These are phyloP conservation scores for Rhizophora mangle DNA, from an alignment of 345 rosid genomes.

Conservation along the genomic window DNA sequence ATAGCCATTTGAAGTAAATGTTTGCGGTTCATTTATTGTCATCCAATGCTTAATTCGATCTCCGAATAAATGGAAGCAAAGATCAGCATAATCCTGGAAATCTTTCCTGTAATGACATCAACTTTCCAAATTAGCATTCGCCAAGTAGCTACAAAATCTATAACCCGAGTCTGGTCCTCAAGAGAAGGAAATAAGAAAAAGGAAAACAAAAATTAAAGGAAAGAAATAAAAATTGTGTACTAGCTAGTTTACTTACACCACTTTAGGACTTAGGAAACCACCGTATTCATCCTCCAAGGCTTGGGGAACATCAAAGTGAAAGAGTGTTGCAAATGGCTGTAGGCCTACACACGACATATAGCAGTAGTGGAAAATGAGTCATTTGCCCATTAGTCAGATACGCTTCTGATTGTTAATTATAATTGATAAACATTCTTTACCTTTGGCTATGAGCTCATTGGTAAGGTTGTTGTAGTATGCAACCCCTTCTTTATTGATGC, in stretches of 20 bases:
- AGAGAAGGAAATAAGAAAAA: too few species aligned
- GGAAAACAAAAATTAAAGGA: too few species aligned
- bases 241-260: slow-evolving; percentile 5
- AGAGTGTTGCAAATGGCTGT: slow-evolving; percentile 6
- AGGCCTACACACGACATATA: not conserved
- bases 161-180: too few species aligned
- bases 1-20: slow-evolving; percentile 14
- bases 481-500: not conserved
- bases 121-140: too few species aligned
- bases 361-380: too few species aligned
- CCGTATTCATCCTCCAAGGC: slow-evolving; percentile 13
- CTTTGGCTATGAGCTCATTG: not conserved
- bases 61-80: slow-evolving; percentile 6
- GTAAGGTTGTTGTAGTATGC: not conserved
- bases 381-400: too few species aligned
- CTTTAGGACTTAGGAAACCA: slow-evolving; percentile 9
- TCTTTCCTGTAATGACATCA: not conserved
- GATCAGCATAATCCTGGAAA: slow-evolving; percentile 2
- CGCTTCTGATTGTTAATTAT: too few species aligned
- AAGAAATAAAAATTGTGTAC: too few species aligned
- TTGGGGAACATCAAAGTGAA: slow-evolving; percentile 14
- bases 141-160: too few species aligned
- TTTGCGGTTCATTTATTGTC: slow-evolving; percentile 24
- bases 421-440: not conserved
- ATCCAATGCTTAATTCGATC: slow-evolving; percentile 38